These are phyloP conservation scores for Pyrus bretschneideri DNA, from an alignment of 306 rosid genomes.

Conservation along the genomic window DNA sequence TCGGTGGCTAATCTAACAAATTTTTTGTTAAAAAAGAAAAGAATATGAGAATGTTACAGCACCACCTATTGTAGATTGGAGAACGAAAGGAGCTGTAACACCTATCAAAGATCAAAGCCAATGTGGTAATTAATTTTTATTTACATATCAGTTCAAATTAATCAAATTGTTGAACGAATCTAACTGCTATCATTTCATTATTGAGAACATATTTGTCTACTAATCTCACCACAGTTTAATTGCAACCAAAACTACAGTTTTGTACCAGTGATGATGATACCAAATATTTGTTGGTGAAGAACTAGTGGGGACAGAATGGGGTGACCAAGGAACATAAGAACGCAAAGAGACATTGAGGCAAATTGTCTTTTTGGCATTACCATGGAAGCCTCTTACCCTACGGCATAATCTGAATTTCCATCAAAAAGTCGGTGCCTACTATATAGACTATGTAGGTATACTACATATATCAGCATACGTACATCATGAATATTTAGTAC, in stretches of 20 bases:
- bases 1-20: no score
- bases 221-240: no score
- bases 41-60: not conserved
- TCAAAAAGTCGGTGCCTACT: not conserved
- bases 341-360: constrained; percentile 27
- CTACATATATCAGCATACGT: no score
- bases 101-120: not conserved
- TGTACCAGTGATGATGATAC: constrained; percentile 17
- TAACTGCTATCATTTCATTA: no score
- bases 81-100: not conserved
- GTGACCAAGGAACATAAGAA: constrained; percentile 32
- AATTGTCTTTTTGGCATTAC: not conserved
- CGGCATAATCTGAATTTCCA: not conserved
- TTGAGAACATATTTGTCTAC: no score
- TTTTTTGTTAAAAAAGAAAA: no score
- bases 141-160: no score
- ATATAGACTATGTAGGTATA: no score
- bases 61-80: not conserved
- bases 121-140: not conserved
- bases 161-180: no score
- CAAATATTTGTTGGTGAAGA: constrained; percentile 42
- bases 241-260: not conserved
- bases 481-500: no score
- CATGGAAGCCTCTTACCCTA: not conserved
- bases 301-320: constrained; percentile 44